These are phyloP conservation scores for Ichthyophthirius multifiliis DNA, from an alignment of 169 alveolate species.

Conservation along the genomic window DNA sequence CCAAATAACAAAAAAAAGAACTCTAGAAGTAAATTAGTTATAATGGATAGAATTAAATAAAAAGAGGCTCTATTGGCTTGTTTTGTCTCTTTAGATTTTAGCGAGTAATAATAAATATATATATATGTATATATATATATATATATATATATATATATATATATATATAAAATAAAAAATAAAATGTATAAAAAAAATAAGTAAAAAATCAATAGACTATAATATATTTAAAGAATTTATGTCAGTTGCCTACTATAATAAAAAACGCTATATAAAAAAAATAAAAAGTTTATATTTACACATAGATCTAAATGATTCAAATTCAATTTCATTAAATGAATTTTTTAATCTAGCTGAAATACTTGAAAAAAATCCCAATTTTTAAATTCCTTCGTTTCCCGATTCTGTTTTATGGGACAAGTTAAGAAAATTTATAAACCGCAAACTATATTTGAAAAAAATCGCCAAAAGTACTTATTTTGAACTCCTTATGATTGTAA, in stretches of 20 bases:
- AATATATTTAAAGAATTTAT: not conserved
- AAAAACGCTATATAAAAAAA: not conserved
- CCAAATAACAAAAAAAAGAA: not conserved
- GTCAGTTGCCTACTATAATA: not conserved
- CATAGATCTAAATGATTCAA: not conserved
- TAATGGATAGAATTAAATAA: slow-evolving; percentile 13
- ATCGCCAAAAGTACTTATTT: not conserved
- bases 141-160: not conserved
- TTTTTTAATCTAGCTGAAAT: not conserved
- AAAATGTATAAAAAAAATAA: not conserved
- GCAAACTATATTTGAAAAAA: not conserved
- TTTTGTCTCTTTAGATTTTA: slow-evolving; percentile 5
- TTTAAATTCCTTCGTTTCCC: not conserved
- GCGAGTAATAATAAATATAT: not conserved
- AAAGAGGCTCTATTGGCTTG: slow-evolving; percentile 2
- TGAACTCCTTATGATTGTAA: not conserved
- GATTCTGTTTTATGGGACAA: not conserved
- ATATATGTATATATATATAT: not conserved
- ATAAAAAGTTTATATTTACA: not conserved
- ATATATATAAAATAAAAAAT: not conserved
- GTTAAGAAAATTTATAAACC: not conserved
- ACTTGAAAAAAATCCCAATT: not conserved
- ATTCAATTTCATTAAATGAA: not conserved
- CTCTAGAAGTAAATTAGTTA: slow-evolving; percentile 6
- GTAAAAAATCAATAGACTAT: not conserved